Percentiles rank a stretch among this genome's conserved stretches.
These are phyloP conservation scores for Chalciporus chontae DNA, from an alignment of 768 basidiomycete genomes.

Conservation along the genomic window DNA sequence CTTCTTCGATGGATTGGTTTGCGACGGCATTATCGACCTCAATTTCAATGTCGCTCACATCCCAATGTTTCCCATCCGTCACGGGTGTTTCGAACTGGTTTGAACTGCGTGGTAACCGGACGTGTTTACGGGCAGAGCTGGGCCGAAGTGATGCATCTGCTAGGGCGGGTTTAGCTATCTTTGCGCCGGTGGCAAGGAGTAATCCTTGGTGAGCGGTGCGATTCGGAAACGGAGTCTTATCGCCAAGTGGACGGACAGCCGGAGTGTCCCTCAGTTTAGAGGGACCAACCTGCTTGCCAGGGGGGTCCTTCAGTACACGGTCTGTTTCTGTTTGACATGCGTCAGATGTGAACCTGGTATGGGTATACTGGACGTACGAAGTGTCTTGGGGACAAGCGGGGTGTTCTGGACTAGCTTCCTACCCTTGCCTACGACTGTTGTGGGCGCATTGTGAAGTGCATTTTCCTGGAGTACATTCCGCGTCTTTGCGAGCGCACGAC, in stretches of 20 bases:
- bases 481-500: constrained; percentile 40
- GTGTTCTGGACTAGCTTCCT: constrained; percentile 38
- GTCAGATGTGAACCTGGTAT: neutral
- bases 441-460: constrained; percentile 35
- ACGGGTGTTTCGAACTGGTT: constrained; percentile 64
- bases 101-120: constrained; percentile 51
- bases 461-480: constrained; percentile 48
- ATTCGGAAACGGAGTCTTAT: constrained; percentile 78
- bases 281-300: constrained; percentile 26
- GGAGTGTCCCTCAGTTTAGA: constrained; percentile 24
- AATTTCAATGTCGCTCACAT: constrained; percentile 58
- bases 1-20: constrained; percentile 24
- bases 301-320: constrained; percentile 16
- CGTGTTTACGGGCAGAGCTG: constrained; percentile 64
- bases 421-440: constrained; percentile 44
- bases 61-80: constrained; percentile 69
- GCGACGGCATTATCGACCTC: constrained; percentile 24
- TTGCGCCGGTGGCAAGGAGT: constrained; percentile 34
- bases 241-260: constrained; percentile 51
- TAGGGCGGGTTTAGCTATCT: constrained; percentile 36
- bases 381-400: constrained; percentile 30
- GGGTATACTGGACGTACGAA: constrained; percentile 21
- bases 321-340: constrained; percentile 15
- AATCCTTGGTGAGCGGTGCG: constrained; percentile 33
- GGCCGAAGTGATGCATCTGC: constrained; percentile 51